These are phyloP conservation scores for Aureobasidium sp. DNA, from an alignment of 2,329 filamentous ascomycete genomes.

Conservation along the genomic window DNA sequence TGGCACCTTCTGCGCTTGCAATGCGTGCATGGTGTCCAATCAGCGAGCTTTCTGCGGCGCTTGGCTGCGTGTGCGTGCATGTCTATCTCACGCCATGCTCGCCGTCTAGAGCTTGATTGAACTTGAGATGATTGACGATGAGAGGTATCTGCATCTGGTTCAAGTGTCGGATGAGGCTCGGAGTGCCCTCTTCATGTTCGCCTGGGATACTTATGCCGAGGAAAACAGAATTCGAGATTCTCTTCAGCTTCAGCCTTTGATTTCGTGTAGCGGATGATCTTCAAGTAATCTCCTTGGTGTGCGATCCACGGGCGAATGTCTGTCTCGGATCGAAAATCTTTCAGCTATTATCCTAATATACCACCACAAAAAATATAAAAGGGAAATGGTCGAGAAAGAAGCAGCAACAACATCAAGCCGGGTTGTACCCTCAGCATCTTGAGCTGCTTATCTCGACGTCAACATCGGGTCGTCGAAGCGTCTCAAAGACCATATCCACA, in stretches of 20 bases:
- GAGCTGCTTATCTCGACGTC: not conserved
- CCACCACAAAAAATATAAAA: not conserved
- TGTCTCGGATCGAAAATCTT: too few species aligned
- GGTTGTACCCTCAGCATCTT: not conserved
- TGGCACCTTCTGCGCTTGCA: conserved; percentile 8
- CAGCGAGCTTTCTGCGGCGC: not conserved
- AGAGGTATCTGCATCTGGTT: too few species aligned
- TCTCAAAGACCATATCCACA: not conserved
- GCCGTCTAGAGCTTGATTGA: not conserved
- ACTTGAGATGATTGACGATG: not conserved
- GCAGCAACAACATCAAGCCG: not conserved
- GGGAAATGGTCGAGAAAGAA: not conserved
- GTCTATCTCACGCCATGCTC: not conserved
- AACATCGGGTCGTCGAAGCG: not conserved
- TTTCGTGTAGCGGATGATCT: too few species aligned
- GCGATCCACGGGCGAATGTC: too few species aligned
- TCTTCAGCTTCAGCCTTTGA: too few species aligned
- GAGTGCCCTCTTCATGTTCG: too few species aligned
- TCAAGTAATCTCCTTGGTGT: too few species aligned
- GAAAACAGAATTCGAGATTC: too few species aligned
- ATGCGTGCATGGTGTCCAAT: conserved; percentile 8
- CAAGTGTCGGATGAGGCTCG: too few species aligned
- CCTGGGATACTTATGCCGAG: too few species aligned
- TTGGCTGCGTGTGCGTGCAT: conserved; percentile 11
- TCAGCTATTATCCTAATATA: not conserved